Evolutionary conservation across 805 yeast genomes (phyloP), one percentile per base, ranked within the genome.

Genomic region (Wickerhamiella brachini): DNA sequence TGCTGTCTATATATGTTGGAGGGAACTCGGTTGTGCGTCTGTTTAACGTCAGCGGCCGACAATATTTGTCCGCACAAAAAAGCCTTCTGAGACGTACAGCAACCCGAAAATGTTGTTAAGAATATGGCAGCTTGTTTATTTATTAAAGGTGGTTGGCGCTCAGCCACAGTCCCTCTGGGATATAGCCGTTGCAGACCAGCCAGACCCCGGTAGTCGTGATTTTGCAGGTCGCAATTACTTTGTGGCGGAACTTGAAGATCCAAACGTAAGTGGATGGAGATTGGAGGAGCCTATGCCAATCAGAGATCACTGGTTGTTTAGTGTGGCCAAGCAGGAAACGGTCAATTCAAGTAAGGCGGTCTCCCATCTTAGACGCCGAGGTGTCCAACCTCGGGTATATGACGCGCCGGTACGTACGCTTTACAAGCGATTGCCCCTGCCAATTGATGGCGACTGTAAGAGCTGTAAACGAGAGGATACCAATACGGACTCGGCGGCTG

Each of bases 261-360:
- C 62, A 3, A 31, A 17, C 9, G 23, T 50, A 13, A 41, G 45
- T 24, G 54, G 49, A 29, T 57, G 54, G 57, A 34, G 37, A 10
- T 44, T 56, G 15, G 62, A 55, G 26, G 63, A 57, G 54, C 56
- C 63, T 7, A 54, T 59, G 52, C 62, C 63, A 0, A 60, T 60
- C n/a, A 44, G 38, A 2, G 51, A 57, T 51, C 60, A 59, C 39
- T 60, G 63, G 63, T 56, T 60, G 12, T 44, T 59, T 15, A 53
- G 57, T 44, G 47, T 44, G 7, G 50, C 55, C n/a, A 48, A 48
- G 20, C 45, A 44, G 8, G n/a, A 24, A 15, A 17, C 18, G 5
- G 17, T 21, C 17, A 13, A 21, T 5, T 17, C 22, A 17, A 24
- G 34, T 15, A 12, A n/a, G 3, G 18, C 12, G 7, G 18, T 26